These are phyloP conservation scores for Apophysomyces elegans DNA, from an alignment of 371 early-diverging fungal species.

Conservation along the genomic window DNA sequence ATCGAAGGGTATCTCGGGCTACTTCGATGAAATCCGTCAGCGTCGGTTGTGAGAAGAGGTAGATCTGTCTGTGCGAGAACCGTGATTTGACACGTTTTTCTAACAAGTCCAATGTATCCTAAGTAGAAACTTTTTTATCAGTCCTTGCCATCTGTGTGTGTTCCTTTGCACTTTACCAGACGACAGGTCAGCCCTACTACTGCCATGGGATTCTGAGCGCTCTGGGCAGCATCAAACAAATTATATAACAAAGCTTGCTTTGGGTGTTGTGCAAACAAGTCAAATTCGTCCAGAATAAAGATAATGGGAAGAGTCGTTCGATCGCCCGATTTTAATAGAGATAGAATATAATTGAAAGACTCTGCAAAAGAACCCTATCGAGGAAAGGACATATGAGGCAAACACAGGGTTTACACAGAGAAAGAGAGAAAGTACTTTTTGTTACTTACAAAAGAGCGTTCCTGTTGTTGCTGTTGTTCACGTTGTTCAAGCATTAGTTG, in stretches of 20 bases:
- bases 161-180: constrained; percentile 51
- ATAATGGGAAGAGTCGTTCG: constrained; percentile 69
- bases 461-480: constrained; percentile 17
- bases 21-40: constrained; percentile 64
- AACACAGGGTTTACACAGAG: background rate
- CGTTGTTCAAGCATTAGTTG: constrained; percentile 62
- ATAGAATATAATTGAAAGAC: constrained; percentile 64
- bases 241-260: constrained; percentile 92
- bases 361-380: constrained; percentile 67
- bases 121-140: background rate
- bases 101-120: constrained; percentile 83
- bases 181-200: constrained; percentile 88
- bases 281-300: constrained; percentile 91
- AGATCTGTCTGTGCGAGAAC: constrained; percentile 88
- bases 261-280: constrained; percentile 85
- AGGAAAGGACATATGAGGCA: too few species aligned
- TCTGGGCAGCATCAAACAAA: constrained; percentile 89
- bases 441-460: constrained; percentile 37
- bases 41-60: constrained; percentile 62
- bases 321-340: constrained; percentile 63
- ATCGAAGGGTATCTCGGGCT: constrained; percentile 48
- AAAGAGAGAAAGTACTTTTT: background rate
- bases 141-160: background rate
- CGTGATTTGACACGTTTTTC: constrained; percentile 96
- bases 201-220: constrained; percentile 80